Evolutionary conservation across 495 filamentous ascomycete genomes (phyloP).

Genomic region (Parachaetomium inaequale): DNA sequence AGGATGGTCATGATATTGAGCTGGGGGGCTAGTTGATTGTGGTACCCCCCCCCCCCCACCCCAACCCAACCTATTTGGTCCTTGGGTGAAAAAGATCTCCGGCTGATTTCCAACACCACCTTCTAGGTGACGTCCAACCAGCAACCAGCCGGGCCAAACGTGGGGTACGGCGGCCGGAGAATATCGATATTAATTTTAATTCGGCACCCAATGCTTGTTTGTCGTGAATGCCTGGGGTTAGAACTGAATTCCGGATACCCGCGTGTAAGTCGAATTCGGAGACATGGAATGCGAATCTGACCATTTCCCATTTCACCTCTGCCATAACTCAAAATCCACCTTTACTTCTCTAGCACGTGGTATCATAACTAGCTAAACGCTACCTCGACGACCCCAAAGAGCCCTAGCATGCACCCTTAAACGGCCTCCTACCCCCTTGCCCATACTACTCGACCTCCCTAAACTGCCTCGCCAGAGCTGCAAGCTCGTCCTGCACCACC

Average conservation of each 20-base stretch:
- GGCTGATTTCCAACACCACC: slow-evolving; percentile 15
- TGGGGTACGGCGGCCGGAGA: slow-evolving; percentile 8
- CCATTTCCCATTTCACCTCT: not conserved
- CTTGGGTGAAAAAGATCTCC: not conserved
- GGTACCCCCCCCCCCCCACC: not conserved
- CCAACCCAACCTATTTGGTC: not conserved
- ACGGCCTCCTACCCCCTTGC: not conserved
- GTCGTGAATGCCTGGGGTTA: not conserved
- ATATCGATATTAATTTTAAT: slow-evolving; percentile 6
- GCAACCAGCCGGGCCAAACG: slow-evolving; percentile 9
- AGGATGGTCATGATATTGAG: slow-evolving; percentile 8
- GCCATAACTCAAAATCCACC: not conserved
- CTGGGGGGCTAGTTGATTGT: not conserved
- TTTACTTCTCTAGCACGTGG: not conserved
- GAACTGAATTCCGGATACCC: not conserved
- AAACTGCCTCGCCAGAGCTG: slow-evolving; percentile 15
- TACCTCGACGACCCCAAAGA: not conserved
- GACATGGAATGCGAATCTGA: not conserved
- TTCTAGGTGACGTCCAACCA: not conserved
- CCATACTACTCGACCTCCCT: slow-evolving; percentile 24
- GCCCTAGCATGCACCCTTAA: not conserved
- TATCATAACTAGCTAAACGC: slow-evolving; percentile 1
- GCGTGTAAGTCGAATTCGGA: not conserved
- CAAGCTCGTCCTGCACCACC: slow-evolving; percentile 44
- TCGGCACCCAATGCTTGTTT: slow-evolving; percentile 1